Conservation (phyloP, 2,329 filamentous ascomycete genomes). For the Hirsutella thompsonii region DNA sequence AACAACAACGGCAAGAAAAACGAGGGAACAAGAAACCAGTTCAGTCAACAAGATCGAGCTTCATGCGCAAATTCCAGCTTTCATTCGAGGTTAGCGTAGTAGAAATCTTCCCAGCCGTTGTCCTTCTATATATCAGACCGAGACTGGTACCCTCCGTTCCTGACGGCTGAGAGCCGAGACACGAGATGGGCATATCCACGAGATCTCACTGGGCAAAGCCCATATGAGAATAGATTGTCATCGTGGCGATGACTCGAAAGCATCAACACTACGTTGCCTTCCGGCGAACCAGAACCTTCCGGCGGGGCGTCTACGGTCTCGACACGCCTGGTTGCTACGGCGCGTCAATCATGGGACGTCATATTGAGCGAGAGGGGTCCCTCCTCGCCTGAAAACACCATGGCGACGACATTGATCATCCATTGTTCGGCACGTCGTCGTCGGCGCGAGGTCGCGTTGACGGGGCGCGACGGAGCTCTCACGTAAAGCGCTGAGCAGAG, state of each 20-base stretch:
- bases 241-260: neutral
- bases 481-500: neutral
- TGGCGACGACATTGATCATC: neutral
- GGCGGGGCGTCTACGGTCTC: neutral
- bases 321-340: neutral
- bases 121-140: neutral
- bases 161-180: neutral
- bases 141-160: neutral
- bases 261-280: neutral
- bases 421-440: neutral
- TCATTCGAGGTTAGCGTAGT: neutral
- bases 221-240: neutral
- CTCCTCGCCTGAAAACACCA: neutral
- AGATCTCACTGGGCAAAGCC: neutral
- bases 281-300: neutral
- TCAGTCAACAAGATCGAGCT: neutral
- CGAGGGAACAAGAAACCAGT: neutral
- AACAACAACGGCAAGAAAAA: neutral
- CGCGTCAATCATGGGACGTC: neutral
- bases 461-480: neutral
- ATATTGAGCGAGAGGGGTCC: neutral
- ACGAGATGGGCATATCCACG: neutral
- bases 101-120: neutral
- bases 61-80: neutral
- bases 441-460: neutral